These are phyloP conservation scores for Clonostachys rosea DNA, from an alignment of 2,329 filamentous ascomycete species.

Conservation along the genomic window DNA sequence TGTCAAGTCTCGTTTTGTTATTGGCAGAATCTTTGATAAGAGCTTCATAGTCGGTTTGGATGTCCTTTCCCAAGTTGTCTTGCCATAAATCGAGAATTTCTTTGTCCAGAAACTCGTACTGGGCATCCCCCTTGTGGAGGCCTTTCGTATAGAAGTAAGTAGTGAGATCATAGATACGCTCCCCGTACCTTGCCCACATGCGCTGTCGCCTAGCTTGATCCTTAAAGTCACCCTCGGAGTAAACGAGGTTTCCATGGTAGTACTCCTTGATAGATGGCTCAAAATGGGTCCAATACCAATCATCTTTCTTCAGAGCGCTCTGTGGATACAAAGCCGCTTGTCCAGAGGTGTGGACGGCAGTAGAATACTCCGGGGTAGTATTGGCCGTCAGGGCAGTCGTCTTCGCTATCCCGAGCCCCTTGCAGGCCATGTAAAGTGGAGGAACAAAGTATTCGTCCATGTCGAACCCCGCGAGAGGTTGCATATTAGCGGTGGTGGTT, in stretches of 20 bases:
- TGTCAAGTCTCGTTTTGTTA: constrained; percentile 44
- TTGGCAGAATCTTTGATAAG: constrained; percentile 40
- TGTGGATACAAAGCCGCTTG: constrained; percentile 46
- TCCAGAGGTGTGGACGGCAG: constrained; percentile 70
- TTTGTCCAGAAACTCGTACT: constrained; percentile 69
- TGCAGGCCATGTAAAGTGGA: constrained; percentile 71
- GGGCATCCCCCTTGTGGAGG: constrained; percentile 42
- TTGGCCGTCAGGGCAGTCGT: constrained; percentile 58
- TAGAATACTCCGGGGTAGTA: constrained; percentile 44
- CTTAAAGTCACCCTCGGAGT: constrained; percentile 52
- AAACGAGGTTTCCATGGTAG: constrained; percentile 84
- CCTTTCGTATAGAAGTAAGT: constrained; percentile 82
- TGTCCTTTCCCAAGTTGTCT: constrained; percentile 73
- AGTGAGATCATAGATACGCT: constrained; percentile 81
- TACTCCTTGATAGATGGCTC: constrained; percentile 76
- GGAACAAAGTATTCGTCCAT: constrained; percentile 83
- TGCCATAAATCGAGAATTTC: constrained; percentile 65
- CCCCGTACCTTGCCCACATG: constrained; percentile 75
- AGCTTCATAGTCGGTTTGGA: constrained; percentile 61
- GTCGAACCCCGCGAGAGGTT: constrained; percentile 70
- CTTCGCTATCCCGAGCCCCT: constrained; percentile 60
- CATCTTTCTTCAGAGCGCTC: constrained; percentile 52
- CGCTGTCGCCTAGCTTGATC: constrained; percentile 64
- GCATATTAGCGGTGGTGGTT: constrained; percentile 62
- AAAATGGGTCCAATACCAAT: constrained; percentile 78